These are phyloP conservation scores for Sporothrix brasiliensis DNA, from an alignment of 2,329 filamentous ascomycete species.

Conservation along the genomic window DNA sequence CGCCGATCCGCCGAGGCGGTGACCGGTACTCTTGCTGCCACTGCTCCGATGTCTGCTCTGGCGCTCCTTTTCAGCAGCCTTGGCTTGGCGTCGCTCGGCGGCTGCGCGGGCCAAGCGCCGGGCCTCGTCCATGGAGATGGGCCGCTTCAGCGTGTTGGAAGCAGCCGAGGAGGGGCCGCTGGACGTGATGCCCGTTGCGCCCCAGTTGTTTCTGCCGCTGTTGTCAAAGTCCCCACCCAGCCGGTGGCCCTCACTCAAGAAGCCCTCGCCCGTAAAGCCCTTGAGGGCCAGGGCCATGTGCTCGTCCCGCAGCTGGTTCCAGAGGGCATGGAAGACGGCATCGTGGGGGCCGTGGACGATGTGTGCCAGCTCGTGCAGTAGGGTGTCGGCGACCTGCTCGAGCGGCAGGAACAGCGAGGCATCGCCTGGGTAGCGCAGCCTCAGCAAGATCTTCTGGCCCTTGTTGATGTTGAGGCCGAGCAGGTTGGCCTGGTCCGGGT, in stretches of 20 bases:
- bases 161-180: neutral
- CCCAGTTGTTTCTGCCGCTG: constrained; percentile 6
- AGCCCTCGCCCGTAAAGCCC: constrained; percentile 89
- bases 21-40: constrained; percentile 63
- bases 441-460: constrained; percentile 78
- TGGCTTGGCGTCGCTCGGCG: constrained; percentile 67
- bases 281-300: constrained; percentile 74
- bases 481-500: constrained; percentile 72
- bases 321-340: constrained; percentile 77
- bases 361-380: constrained; percentile 93
- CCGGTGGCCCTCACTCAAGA: constrained; percentile 72
- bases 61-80: constrained; percentile 49
- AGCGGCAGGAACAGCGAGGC: constrained; percentile 75
- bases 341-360: constrained; percentile 84
- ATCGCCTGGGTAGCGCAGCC: constrained; percentile 76
- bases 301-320: constrained; percentile 88
- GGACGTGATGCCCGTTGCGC: constrained; percentile 28
- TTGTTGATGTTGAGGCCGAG: constrained; percentile 78
- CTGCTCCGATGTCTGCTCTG: constrained; percentile 49
- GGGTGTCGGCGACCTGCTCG: constrained; percentile 82
- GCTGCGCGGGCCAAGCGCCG: constrained; percentile 72
- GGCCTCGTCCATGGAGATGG: constrained; percentile 71
- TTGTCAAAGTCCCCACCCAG: constrained; percentile 61
- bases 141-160: constrained; percentile 35
- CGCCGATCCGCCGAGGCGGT: constrained; percentile 66